These are phyloP conservation scores for Trypanosoma mega DNA, from an alignment of 208 protist genomes.

Conservation along the genomic window DNA sequence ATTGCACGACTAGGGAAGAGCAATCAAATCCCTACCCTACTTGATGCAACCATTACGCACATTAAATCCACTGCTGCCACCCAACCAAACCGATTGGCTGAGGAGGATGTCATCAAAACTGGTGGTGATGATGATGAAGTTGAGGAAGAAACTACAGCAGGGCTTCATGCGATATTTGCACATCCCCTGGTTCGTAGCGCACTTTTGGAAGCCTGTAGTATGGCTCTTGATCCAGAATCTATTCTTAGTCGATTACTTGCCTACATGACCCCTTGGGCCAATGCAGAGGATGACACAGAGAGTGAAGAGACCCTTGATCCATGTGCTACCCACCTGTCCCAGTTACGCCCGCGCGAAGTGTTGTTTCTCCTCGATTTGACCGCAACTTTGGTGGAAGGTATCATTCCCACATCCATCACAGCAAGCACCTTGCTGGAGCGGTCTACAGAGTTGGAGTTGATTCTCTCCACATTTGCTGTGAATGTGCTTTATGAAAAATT, in stretches of 20 bases:
- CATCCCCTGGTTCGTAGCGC: slow-evolving; percentile 39
- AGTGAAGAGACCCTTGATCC: not conserved
- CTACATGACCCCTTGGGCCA: slow-evolving; percentile 30
- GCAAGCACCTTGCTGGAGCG: slow-evolving; percentile 65
- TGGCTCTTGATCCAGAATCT: slow-evolving; percentile 62
- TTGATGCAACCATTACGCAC: slow-evolving; percentile 46
- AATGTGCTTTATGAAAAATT: slow-evolving; percentile 26
- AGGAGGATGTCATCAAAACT: not conserved
- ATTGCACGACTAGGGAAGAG: slow-evolving; percentile 36
- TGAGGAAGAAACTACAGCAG: not conserved
- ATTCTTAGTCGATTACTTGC: slow-evolving; percentile 40
- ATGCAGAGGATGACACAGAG: slow-evolving; percentile 11
- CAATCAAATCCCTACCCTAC: slow-evolving; percentile 73
- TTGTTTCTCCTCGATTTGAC: slow-evolving; percentile 65
- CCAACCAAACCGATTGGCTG: not conserved
- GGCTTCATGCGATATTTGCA: slow-evolving; percentile 42
- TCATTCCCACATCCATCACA: slow-evolving; percentile 63
- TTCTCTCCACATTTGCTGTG: slow-evolving; percentile 46
- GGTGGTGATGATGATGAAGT: slow-evolving; percentile 2
- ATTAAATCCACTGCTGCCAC: not conserved
- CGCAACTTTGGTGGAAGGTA: slow-evolving; percentile 58
- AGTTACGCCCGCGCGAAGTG: slow-evolving; percentile 29
- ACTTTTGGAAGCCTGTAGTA: slow-evolving; percentile 38
- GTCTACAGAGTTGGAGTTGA: slow-evolving; percentile 74
- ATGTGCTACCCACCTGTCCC: not conserved